Conservation (phyloP, 768 basidiomycete species). For the Trametes coccinea region DNA sequence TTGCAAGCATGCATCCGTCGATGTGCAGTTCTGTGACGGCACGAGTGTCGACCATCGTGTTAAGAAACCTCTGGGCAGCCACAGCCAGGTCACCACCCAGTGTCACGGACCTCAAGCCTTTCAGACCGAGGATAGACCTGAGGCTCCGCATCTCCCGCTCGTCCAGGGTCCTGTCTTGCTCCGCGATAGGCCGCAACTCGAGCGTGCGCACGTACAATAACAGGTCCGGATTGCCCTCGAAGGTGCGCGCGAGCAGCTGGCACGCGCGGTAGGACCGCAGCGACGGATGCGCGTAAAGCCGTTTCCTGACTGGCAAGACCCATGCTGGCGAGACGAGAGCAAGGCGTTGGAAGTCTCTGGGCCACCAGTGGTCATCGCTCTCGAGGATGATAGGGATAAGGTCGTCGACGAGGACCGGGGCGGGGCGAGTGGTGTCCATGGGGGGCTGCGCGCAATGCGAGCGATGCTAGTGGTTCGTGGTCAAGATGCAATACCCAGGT, state of each 20-base stretch:
- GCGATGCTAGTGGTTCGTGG: slow-evolving; percentile 15
- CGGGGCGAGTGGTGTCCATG: slow-evolving; percentile 8
- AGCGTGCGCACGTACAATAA: slow-evolving; percentile 41
- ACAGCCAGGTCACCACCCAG: slow-evolving; percentile 51
- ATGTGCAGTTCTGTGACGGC: slow-evolving; percentile 45
- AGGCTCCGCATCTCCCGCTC: slow-evolving; percentile 39
- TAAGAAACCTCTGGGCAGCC: slow-evolving; percentile 49
- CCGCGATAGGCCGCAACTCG: slow-evolving; percentile 39
- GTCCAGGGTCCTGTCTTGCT: slow-evolving; percentile 17
- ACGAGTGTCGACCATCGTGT: slow-evolving; percentile 42
- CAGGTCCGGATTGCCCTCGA: slow-evolving; percentile 40
- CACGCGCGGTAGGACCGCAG: slow-evolving; percentile 45
- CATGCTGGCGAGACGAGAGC: slow-evolving; percentile 51
- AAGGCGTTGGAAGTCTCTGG: slow-evolving; percentile 48
- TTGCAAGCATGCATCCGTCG: slow-evolving; percentile 42
- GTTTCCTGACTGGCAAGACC: slow-evolving; percentile 44
- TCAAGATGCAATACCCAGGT: background rate
- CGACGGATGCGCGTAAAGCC: slow-evolving; percentile 46
- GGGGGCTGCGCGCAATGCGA: slow-evolving; percentile 11
- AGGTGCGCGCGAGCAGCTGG: slow-evolving; percentile 42
- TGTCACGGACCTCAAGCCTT: slow-evolving; percentile 43
- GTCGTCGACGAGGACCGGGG: slow-evolving; percentile 46
- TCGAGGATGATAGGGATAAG: slow-evolving; percentile 55
- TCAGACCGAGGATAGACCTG: slow-evolving; percentile 42
- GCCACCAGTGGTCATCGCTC: slow-evolving; percentile 52